phyloP scores from a whole-genome alignment of 2,329 filamentous ascomycete species.

The Furcasterigmium furcatum region DNA sequence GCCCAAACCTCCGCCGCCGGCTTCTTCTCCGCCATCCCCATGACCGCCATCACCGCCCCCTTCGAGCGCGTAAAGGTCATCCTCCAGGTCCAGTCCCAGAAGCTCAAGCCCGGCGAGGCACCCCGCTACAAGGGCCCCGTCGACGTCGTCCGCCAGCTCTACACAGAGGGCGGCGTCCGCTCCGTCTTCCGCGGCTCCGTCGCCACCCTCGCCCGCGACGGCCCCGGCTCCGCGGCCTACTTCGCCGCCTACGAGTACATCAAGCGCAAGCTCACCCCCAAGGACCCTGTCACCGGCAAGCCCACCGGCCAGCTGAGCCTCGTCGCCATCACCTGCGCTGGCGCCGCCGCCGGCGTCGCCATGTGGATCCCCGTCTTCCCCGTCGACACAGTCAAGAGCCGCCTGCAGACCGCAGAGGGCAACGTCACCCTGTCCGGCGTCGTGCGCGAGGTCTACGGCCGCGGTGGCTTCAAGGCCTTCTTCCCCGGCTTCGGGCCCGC shows the following conservation, averaged over 20 bases:
- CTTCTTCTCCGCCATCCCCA: slow-evolving; percentile 96
- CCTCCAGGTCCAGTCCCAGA: slow-evolving; percentile 94
- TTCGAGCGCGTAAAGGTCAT: slow-evolving; percentile 99
- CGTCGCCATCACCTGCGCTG: slow-evolving; percentile 78
- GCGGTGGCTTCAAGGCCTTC: slow-evolving; percentile 84
- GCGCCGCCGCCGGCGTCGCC: slow-evolving; percentile 86
- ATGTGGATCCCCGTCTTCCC: slow-evolving; percentile 99
- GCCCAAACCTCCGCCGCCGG: slow-evolving; percentile 87
- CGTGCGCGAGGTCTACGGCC: slow-evolving; percentile 76
- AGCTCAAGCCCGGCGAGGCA: slow-evolving; percentile 85
- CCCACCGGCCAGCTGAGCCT: slow-evolving; percentile 76
- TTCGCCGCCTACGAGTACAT: slow-evolving; percentile 97
- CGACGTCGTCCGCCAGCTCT: slow-evolving; percentile 91
- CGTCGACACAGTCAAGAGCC: slow-evolving; percentile 92
- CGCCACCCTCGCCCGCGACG: slow-evolving; percentile 91
- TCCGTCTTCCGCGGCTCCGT: slow-evolving; percentile 88
- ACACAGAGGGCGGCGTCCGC: slow-evolving; percentile 83
- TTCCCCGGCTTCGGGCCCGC: slow-evolving; percentile 96
- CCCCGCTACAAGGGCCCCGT: slow-evolving; percentile 83
- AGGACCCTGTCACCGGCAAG: slow-evolving; percentile 70
- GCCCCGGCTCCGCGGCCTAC: slow-evolving; percentile 89
- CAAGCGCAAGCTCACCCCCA: slow-evolving; percentile 82
- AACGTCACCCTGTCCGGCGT: slow-evolving; percentile 78
- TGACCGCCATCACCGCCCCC: slow-evolving; percentile 97
- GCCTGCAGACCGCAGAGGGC: slow-evolving; percentile 87